phyloP scores from a whole-genome alignment of 2,329 filamentous ascomycete species.

The Xylaria hypoxylon region DNA sequence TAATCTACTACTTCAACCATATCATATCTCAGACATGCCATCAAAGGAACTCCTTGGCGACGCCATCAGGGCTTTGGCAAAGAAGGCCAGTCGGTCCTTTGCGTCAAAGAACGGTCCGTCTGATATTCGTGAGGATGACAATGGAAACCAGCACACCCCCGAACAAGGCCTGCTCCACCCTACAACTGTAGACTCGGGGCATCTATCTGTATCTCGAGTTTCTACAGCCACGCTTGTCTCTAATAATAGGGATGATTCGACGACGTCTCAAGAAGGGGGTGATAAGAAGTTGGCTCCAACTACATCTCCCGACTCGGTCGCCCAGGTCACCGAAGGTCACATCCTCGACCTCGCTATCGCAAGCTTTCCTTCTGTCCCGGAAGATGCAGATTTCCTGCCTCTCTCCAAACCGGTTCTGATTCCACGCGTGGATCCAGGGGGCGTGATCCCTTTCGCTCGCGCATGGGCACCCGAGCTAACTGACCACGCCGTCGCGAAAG shows the following conservation, averaged over 20 bases:
- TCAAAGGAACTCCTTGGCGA: slow-evolving; percentile 32
- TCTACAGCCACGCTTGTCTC: slow-evolving; percentile 1
- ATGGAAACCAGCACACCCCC: not conserved
- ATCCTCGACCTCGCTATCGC: slow-evolving; percentile 39
- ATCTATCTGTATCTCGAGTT: not conserved
- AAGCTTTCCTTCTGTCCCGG: slow-evolving; percentile 33
- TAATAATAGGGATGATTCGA: not conserved
- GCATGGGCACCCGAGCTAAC: slow-evolving; percentile 43
- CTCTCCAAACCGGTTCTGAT: slow-evolving; percentile 43
- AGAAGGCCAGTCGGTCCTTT: slow-evolving; percentile 33
- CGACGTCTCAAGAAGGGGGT: not conserved
- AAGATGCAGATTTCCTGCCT: slow-evolving; percentile 19
- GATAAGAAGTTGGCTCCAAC: slow-evolving; percentile 7
- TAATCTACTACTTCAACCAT: not conserved
- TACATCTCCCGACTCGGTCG: not conserved
- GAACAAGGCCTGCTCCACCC: slow-evolving; percentile 1
- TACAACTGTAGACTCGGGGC: not conserved
- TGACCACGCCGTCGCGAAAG: slow-evolving; percentile 41
- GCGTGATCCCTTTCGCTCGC: slow-evolving; percentile 46
- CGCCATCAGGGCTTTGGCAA: slow-evolving; percentile 21
- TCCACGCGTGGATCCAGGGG: slow-evolving; percentile 42
- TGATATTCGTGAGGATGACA: not conserved
- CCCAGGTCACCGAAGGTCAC: slow-evolving; percentile 23
- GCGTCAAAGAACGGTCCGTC: slow-evolving; percentile 15
- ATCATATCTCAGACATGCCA: slow-evolving; percentile 29